phyloP scores from a whole-genome alignment of 2,329 filamentous ascomycete species.

The Colletotrichum somersetense region DNA sequence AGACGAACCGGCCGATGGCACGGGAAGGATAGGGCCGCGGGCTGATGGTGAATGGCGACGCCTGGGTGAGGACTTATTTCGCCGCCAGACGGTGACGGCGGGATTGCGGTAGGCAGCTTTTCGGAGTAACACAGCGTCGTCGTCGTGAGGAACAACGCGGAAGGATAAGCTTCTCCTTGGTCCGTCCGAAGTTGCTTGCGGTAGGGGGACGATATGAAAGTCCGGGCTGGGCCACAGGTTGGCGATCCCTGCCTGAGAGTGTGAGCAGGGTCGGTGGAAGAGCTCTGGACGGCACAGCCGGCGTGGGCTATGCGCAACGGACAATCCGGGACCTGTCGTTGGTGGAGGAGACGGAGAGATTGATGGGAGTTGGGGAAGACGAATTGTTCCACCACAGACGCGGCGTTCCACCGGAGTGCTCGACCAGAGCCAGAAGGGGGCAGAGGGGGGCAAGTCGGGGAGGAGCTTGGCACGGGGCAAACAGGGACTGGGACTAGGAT shows the following conservation, averaged over 20 bases:
- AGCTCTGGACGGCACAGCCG: slow-evolving; percentile 29
- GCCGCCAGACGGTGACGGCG: slow-evolving; percentile 31
- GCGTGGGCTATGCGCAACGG: slow-evolving; percentile 23
- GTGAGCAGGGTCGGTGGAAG: slow-evolving; percentile 29
- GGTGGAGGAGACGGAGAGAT: slow-evolving; percentile 43
- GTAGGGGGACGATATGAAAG: slow-evolving; percentile 25
- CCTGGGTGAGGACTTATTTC: slow-evolving; percentile 29
- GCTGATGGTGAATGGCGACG: slow-evolving; percentile 21
- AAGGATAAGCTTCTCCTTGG: background rate
- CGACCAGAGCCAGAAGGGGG: slow-evolving; percentile 36
- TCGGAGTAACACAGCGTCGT: slow-evolving; percentile 27
- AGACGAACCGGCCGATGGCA: slow-evolving; percentile 40
- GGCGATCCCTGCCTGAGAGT: slow-evolving; percentile 32
- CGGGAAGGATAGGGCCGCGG: slow-evolving; percentile 35
- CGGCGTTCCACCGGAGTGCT: slow-evolving; percentile 38
- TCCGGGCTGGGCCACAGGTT: slow-evolving; percentile 28
- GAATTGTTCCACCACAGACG: slow-evolving; percentile 44
- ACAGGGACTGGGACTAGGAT: slow-evolving; percentile 19
- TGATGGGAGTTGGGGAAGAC: slow-evolving; percentile 39
- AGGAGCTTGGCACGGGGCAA: slow-evolving; percentile 41
- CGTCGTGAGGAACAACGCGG: slow-evolving; percentile 5
- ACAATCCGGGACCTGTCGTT: slow-evolving; percentile 40
- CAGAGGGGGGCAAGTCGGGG: slow-evolving; percentile 27
- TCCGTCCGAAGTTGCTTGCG: background rate
- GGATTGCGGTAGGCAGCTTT: slow-evolving; percentile 14